Evolutionary conservation across 139 green algal species (phyloP).

Genomic region (Volvox reticuliferus): DNA sequence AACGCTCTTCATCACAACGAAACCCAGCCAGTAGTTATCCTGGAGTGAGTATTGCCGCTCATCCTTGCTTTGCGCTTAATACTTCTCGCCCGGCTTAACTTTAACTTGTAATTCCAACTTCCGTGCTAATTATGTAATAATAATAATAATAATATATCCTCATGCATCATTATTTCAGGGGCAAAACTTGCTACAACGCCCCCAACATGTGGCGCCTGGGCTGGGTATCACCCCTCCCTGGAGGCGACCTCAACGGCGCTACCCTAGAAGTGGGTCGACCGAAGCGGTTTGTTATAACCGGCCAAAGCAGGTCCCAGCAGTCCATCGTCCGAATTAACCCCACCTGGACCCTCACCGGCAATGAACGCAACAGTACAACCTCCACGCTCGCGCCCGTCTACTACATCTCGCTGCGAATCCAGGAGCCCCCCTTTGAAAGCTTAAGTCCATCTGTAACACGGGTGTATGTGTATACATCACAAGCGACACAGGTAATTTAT

Average conservation of each 20-base stretch:
- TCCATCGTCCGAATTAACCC: conserved; percentile 18
- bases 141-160: too few species aligned
- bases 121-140: too few species aligned
- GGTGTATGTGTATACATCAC: background rate
- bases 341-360: background rate
- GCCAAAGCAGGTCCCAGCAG: background rate
- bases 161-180: background rate
- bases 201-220: conserved; percentile 20
- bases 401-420: background rate
- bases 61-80: too few species aligned
- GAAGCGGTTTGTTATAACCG: background rate
- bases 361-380: too few species aligned
- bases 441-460: background rate
- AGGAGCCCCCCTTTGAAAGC: background rate
- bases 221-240: background rate
- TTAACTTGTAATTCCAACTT: too few species aligned
- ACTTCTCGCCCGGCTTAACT: too few species aligned
- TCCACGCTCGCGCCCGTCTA: background rate
- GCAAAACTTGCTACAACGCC: background rate
- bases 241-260: background rate
- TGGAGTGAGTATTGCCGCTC: too few species aligned
- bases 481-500: too few species aligned
- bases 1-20: too few species aligned
- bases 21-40: too few species aligned
- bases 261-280: background rate